phyloP scores from a whole-genome alignment of 352 stramenopile species.

The Phytophthora nicotianae region DNA sequence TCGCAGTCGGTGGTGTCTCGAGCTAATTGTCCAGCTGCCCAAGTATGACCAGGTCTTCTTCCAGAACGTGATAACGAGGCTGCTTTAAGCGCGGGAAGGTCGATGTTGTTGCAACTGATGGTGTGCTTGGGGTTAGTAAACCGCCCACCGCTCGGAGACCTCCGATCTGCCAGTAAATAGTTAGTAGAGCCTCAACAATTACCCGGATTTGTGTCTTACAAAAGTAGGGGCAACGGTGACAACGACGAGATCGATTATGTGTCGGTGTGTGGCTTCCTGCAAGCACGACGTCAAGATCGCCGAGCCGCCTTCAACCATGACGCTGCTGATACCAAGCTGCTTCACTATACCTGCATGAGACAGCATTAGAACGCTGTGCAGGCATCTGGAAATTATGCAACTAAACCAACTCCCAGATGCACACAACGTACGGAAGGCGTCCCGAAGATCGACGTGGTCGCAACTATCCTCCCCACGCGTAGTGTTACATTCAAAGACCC shows the following conservation, averaged over 20 bases:
- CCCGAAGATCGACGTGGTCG: slow-evolving; percentile 58
- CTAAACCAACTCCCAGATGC: background rate
- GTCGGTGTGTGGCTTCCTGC: slow-evolving; percentile 32
- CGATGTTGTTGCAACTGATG: slow-evolving; percentile 3
- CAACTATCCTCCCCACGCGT: slow-evolving; percentile 14
- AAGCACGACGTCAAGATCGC: slow-evolving; percentile 80
- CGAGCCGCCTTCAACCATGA: slow-evolving; percentile 88
- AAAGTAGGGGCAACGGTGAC: slow-evolving; percentile 85
- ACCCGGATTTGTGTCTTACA: slow-evolving; percentile 41
- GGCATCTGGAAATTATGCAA: background rate
- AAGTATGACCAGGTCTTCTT: slow-evolving; percentile 56
- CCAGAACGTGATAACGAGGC: slow-evolving; percentile 41
- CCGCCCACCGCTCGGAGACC: slow-evolving; percentile 53
- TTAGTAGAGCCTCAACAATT: slow-evolving; percentile 1
- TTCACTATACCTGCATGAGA: slow-evolving; percentile 39
- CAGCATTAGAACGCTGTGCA: background rate
- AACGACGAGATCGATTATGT: slow-evolving; percentile 72
- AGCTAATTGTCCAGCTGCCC: slow-evolving; percentile 33
- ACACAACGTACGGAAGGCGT: slow-evolving; percentile 58
- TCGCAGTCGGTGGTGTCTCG: slow-evolving; percentile 9
- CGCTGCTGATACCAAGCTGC: slow-evolving; percentile 49
- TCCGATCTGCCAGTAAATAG: slow-evolving; percentile 48
- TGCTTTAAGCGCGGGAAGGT: slow-evolving; percentile 42
- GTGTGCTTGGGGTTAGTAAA: slow-evolving; percentile 25
- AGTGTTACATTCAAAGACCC: slow-evolving; percentile 45